Evolutionary conservation across 306 rosid species (phyloP), one percentile per base, ranked within the genome.

Genomic region (Vigna unguiculata): DNA sequence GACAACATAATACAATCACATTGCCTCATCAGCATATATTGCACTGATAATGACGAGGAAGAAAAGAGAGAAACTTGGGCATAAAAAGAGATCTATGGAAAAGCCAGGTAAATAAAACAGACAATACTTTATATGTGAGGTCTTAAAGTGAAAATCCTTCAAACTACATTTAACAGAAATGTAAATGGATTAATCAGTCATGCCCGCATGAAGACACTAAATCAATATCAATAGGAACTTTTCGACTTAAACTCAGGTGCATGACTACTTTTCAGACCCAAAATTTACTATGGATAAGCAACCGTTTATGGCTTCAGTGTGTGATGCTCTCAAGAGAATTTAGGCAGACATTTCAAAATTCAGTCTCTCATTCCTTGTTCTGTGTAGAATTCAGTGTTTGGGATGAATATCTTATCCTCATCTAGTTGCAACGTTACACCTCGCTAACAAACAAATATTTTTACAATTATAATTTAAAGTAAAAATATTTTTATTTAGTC

Each of bases 1-100:
- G 57, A 72, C 5, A 84, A 84, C 51, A 80, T 64, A 0, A 41
- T 11, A 10, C 14, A 51, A 61, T 7, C 51, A 20, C 1, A 43
- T 17, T 14, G 32, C 32, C 32, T 28, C 32, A 4, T 28, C 32
- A 5, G 32, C 32, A 78, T 58, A 30, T 12, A 60, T 52, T 73
- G 43, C n/a, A 22, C 34, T 4, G 2, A 55, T 28, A 46, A 73
- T 16, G 53, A 53, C 3, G 19, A 64, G 40, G 49, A 71, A 71
- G 24, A 71, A 60, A 24, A 28, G 30, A 28, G 30, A 28, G 4
- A 28, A 28, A 4, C 30, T 3, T 28, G 30, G 30, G 30, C 30
- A 28, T 28, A 28, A 28, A 28, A 0, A 4, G 32, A 28, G 32
- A 28, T 28, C 30, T 28, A 28, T 28, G 32, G 32, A 28, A 28